Evolutionary conservation across 305 asterid species (phyloP).

Genomic region (Plantago lanceolata): DNA sequence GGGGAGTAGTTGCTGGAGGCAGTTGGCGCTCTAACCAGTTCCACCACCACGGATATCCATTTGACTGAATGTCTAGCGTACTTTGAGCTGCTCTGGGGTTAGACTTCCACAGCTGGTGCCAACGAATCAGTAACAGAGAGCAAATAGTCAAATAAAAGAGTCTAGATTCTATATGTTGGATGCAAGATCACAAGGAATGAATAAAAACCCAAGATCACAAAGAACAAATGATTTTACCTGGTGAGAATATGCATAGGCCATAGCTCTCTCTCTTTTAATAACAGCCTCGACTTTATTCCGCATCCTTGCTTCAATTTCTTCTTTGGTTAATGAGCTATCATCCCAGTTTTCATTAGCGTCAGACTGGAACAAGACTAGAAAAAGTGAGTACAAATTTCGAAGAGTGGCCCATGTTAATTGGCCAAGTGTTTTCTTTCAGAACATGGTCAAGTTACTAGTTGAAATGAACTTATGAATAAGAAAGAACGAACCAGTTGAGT

Average conservation of each 20-base stretch:
- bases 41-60: constrained; percentile 77
- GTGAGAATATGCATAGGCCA: constrained; percentile 92
- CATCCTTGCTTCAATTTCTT: constrained; percentile 64
- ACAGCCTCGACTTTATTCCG: constrained; percentile 75
- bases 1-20: constrained; percentile 34
- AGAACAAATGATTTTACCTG: constrained; percentile 41
- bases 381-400: constrained; percentile 5
- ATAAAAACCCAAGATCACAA: neutral
- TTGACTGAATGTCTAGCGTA: constrained; percentile 33
- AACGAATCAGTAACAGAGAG: neutral
- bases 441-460: neutral
- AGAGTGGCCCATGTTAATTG: neutral
- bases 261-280: constrained; percentile 85
- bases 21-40: constrained; percentile 64
- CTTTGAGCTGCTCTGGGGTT: constrained; percentile 36
- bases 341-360: constrained; percentile 80
- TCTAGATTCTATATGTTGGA: no score
- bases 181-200: no score
- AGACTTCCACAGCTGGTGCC: constrained; percentile 47
- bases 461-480: neutral
- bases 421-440: neutral
- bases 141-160: neutral
- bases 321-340: constrained; percentile 73
- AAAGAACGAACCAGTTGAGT: constrained; percentile 33
- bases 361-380: constrained; percentile 36